These are phyloP conservation scores for Lasiodiplodia sp. DNA, from an alignment of 2,329 filamentous ascomycete genomes.

Conservation along the genomic window DNA sequence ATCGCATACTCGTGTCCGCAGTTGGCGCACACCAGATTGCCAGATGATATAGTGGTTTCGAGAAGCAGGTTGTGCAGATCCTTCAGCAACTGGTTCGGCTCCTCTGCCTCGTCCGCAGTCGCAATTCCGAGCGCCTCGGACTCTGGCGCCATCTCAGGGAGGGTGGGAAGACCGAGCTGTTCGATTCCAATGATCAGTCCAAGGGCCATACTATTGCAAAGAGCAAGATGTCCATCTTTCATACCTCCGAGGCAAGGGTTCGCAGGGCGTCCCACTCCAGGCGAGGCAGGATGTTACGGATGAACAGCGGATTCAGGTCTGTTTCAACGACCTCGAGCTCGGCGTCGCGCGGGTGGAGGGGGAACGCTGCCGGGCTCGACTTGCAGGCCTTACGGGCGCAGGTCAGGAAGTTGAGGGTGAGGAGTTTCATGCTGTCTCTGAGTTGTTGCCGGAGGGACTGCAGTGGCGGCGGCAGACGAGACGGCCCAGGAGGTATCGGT, in stretches of 20 bases:
- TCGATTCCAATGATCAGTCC: neutral
- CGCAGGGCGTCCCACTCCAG: slow-evolving; percentile 87
- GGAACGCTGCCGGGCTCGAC: slow-evolving; percentile 78
- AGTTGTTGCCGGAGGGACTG: neutral
- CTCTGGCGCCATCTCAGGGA: slow-evolving; percentile 59
- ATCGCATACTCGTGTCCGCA: slow-evolving; percentile 95
- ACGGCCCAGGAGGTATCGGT: neutral
- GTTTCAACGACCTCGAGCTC: slow-evolving; percentile 86
- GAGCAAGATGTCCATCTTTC: neutral
- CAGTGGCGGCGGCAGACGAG: neutral
- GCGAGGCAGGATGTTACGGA: slow-evolving; percentile 84
- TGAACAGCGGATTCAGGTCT: slow-evolving; percentile 79
- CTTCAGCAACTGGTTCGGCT: slow-evolving; percentile 72
- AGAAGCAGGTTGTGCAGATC: slow-evolving; percentile 84
- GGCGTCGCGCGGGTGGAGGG: slow-evolving; percentile 89
- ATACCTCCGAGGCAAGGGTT: slow-evolving; percentile 77
- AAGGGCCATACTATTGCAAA: neutral
- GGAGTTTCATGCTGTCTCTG: slow-evolving; percentile 76
- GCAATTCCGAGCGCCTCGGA: slow-evolving; percentile 31
- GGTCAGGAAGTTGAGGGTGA: slow-evolving; percentile 95
- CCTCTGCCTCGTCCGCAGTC: slow-evolving; percentile 42
- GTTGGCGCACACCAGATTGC: slow-evolving; percentile 86
- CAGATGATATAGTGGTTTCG: slow-evolving; percentile 88
- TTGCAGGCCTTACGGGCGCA: slow-evolving; percentile 98
- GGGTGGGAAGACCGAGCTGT: slow-evolving; percentile 79